A percentile compares a stretch with the other conserved stretches of the same genome.
Conservation (phyloP, 208 protist genomes). For the Lotmaria passim region DNA sequence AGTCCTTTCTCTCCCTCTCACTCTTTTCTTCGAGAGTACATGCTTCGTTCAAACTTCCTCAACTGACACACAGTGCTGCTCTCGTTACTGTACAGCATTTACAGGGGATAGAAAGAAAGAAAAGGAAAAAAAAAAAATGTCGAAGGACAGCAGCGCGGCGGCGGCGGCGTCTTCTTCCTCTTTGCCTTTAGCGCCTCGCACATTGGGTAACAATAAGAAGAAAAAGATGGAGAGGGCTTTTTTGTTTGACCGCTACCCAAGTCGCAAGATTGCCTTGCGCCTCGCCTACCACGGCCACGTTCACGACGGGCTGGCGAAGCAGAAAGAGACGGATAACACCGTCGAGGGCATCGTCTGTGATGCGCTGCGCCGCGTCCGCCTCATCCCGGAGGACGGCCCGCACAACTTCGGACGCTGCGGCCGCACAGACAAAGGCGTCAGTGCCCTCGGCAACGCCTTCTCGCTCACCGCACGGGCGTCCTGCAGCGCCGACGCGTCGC, state of each 20-base stretch:
- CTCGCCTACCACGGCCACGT: slow-evolving; percentile 90
- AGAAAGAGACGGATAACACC: slow-evolving; percentile 85
- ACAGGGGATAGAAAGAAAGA: neutral
- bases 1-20: too few relatives aligned
- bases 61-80: too few relatives aligned
- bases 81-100: too few relatives aligned
- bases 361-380: slow-evolving; percentile 57
- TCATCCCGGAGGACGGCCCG: slow-evolving; percentile 68
- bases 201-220: slow-evolving; percentile 23
- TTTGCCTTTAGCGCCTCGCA: neutral
- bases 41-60: too few relatives aligned
- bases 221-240: slow-evolving; percentile 59
- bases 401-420: slow-evolving; percentile 79
- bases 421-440: slow-evolving; percentile 90
- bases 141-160: neutral
- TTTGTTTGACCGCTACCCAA: slow-evolving; percentile 66
- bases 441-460: slow-evolving; percentile 85
- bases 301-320: slow-evolving; percentile 83
- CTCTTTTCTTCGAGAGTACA: too few relatives aligned
- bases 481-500: slow-evolving; percentile 34
- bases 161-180: neutral
- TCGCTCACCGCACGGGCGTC: slow-evolving; percentile 70
- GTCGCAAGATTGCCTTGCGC: slow-evolving; percentile 80
- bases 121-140: neutral
- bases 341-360: slow-evolving; percentile 69